phyloP scores from a whole-genome alignment of 1,284 basidiomycete genomes.

The Salmacisia buchloeana region DNA sequence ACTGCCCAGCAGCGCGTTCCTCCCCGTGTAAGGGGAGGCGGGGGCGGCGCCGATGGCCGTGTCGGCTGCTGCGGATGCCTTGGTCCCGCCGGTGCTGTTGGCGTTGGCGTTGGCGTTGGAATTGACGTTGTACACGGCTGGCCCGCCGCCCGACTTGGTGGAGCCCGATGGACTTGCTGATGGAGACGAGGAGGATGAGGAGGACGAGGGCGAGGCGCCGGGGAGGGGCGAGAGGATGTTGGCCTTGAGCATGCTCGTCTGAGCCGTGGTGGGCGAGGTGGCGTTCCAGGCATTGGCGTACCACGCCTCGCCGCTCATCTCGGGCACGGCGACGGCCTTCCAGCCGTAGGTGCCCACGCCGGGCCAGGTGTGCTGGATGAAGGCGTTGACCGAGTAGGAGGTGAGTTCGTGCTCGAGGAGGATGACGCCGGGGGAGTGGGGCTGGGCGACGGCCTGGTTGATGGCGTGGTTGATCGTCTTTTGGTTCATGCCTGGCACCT shows the following conservation, averaged over 20 bases:
- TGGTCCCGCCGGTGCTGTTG: too few species aligned
- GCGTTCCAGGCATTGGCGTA: slow-evolving; percentile 30
- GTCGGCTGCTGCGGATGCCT: too few species aligned
- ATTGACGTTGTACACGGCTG: too few species aligned
- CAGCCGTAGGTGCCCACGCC: slow-evolving; percentile 64
- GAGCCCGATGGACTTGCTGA: too few species aligned
- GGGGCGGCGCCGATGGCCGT: too few species aligned
- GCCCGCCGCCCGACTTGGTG: too few species aligned
- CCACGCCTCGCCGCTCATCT: slow-evolving; percentile 25
- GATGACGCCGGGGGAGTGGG: slow-evolving; percentile 62
- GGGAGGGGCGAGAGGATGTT: background rate
- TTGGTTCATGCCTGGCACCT: slow-evolving; percentile 20
- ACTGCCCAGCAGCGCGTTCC: too few species aligned
- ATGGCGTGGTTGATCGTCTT: slow-evolving; percentile 18
- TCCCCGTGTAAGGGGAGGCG: too few species aligned
- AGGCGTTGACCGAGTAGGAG: slow-evolving; percentile 61
- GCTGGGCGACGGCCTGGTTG: slow-evolving; percentile 16
- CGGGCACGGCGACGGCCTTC: slow-evolving; percentile 49
- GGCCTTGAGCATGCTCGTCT: background rate
- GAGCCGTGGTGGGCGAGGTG: background rate
- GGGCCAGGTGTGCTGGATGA: slow-evolving; percentile 63
- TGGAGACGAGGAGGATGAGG: too few species aligned
- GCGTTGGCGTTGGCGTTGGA: too few species aligned
- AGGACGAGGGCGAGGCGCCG: too few species aligned
- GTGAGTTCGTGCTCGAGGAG: slow-evolving; percentile 78